phyloP scores from a whole-genome alignment of 345 rosid genomes.

The Eucalyptus guilfoylei region DNA sequence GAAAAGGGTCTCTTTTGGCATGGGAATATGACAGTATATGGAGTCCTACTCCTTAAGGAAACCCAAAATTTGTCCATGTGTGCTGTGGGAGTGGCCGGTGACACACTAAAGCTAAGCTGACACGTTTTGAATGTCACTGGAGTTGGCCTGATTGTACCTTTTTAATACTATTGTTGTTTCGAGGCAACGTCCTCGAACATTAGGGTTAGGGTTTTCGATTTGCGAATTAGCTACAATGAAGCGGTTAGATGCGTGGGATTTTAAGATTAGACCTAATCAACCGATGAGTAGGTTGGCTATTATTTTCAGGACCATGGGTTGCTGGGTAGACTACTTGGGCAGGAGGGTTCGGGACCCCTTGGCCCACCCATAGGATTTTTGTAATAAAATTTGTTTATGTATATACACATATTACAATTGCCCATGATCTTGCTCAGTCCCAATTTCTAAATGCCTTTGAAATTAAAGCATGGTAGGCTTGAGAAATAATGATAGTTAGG shows the following conservation, averaged over 20 bases:
- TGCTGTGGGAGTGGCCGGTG: not conserved
- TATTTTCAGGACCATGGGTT: not conserved
- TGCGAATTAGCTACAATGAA: not conserved
- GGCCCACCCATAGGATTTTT: not conserved
- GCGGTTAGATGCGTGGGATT: not conserved
- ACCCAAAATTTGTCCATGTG: not conserved
- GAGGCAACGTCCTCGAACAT: too few relatives aligned
- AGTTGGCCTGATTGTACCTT: not conserved
- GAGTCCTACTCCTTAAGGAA: not conserved
- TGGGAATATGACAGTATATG: not conserved
- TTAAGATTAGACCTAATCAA: not conserved
- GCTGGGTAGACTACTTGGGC: not conserved
- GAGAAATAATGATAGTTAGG: not conserved
- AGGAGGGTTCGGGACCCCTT: not conserved
- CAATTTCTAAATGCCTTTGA: not conserved
- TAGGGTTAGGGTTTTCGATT: not conserved
- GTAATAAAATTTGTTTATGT: not conserved
- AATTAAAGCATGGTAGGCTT: not conserved
- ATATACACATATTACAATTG: not conserved
- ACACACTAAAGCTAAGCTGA: not conserved
- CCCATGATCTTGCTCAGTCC: not conserved
- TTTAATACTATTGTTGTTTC: not conserved
- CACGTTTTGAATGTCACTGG: not conserved
- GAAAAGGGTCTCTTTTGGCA: not conserved
- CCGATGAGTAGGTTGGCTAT: too few relatives aligned